Evolutionary conservation across 2,329 filamentous ascomycete species (phyloP).

Genomic region (Aureobasidium sp.): DNA sequence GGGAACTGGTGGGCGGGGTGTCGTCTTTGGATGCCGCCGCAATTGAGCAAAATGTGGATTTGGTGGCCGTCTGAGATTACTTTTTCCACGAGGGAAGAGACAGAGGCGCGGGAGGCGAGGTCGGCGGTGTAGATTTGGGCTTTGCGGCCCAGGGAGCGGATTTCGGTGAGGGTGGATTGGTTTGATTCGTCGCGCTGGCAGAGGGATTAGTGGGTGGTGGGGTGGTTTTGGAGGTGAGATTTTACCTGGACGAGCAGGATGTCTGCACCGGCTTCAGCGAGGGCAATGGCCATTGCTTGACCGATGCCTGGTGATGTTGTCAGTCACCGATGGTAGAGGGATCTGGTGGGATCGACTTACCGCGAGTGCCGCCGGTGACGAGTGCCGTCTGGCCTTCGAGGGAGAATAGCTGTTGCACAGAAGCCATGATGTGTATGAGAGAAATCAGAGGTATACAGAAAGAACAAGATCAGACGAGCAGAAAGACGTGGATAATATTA

Average conservation of each 20-base stretch:
- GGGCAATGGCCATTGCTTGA: constrained; percentile 44
- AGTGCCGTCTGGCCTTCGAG: constrained; percentile 44
- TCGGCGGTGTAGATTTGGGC: constrained; percentile 63
- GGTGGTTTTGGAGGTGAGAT: neutral
- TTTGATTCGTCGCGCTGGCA: constrained; percentile 50
- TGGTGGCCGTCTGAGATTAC: constrained; percentile 56
- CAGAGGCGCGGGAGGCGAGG: constrained; percentile 54
- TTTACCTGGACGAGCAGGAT: constrained; percentile 43
- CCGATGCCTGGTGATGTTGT: constrained; percentile 35
- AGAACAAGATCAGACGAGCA: neutral
- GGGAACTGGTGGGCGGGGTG: constrained; percentile 72
- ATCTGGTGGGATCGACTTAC: constrained; percentile 41
- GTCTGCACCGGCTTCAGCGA: constrained; percentile 46
- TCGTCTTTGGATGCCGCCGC: constrained; percentile 76
- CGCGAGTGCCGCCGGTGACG: constrained; percentile 44
- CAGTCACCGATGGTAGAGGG: neutral
- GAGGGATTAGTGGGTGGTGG: neutral
- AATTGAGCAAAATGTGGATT: constrained; percentile 76
- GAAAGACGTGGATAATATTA: neutral
- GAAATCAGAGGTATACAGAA: neutral
- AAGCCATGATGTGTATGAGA: constrained; percentile 23
- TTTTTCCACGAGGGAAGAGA: constrained; percentile 53
- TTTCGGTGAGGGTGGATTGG: constrained; percentile 50
- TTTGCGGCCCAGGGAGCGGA: constrained; percentile 60
- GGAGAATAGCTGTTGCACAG: constrained; percentile 40